Base-by-base conservation (phyloP, 179 eudicot species). In the Silene coronaria region DNA sequence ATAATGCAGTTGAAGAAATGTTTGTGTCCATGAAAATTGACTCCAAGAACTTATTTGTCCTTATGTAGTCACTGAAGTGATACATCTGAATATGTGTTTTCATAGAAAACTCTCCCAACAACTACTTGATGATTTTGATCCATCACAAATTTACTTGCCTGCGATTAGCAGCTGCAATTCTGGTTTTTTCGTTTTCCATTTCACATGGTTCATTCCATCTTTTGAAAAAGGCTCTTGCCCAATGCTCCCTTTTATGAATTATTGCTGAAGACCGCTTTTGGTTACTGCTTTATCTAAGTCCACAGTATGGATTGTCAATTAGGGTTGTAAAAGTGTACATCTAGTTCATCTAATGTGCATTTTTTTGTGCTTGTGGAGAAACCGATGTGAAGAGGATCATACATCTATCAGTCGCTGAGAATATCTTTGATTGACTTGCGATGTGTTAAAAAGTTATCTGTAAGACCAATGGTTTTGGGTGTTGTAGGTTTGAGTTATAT, bases 391-490 rank as follows among this genome's bases (percentile, higher is more conserved):
- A 11, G 12, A 23, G 14, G 28, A 16, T 14, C 36, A 13, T 70
- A 10, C 21, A 46, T 24, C 58, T 24, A 2, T 45, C 30, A 23
- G 14, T 11, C 28, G 14, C 24, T 69, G 28, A 42, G 42, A 67
- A 38, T n/a, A 19, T 21, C 46, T 11, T 45, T 16, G 12, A 45
- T 45, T 45, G 51, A 45, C 3, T 51, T 17, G 45, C 67, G 61
- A 65, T 55, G 28, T 12, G 58, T 38, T 60, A 27, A 2, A 36
- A 36, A 38, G 16, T 45, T 48, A 36, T 22, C 16, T 58, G 45
- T 23, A 67, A 76, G 21, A 14, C 4, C 13, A 45, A 27, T 45
- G 63, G n/a, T 77, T 62, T 59, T 61, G 70, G 57, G 36, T 67
- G 58, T 53, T 34, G 67, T 60, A 77, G 26, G 21, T 28, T 24